phyloP scores from a whole-genome alignment of 2,329 filamentous ascomycete species.

The Fusarium torreyae region DNA sequence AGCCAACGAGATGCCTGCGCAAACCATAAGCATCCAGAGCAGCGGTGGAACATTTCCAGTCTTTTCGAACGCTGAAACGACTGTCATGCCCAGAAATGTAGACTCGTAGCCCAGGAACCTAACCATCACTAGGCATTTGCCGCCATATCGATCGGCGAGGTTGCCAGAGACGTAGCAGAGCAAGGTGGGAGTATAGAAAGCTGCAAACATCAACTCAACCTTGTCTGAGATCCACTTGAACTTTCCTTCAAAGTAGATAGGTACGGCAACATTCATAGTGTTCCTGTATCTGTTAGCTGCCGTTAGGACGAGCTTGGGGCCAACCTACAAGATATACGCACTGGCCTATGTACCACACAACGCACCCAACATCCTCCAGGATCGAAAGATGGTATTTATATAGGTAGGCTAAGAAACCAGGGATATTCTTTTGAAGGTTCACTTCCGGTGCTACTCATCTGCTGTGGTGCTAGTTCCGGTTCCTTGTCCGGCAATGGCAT shows the following conservation, averaged over 20 bases:
- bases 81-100: constrained; percentile 18
- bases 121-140: constrained; percentile 23
- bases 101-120: constrained; percentile 26
- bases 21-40: constrained; percentile 28
- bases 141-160: constrained; percentile 28
- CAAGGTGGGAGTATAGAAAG: constrained; percentile 29
- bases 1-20: constrained; percentile 24
- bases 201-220: constrained; percentile 22
- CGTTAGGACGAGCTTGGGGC: too few species aligned
- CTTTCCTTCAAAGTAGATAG: constrained; percentile 17
- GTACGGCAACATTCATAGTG: constrained; percentile 26
- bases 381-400: constrained; percentile 15
- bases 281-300: constrained; percentile 18
- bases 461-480: background rate
- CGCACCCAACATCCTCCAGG: constrained; percentile 29
- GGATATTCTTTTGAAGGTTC: background rate
- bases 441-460: background rate
- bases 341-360: constrained; percentile 29
- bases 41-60: background rate
- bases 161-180: constrained; percentile 22
- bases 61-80: constrained; percentile 9
- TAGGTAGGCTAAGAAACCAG: constrained; percentile 11
- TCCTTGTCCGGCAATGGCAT: background rate
- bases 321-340: constrained; percentile 34
- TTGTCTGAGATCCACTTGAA: constrained; percentile 11